These are phyloP conservation scores for Ogataea henricii DNA, from an alignment of 805 yeast genomes.

Conservation along the genomic window DNA sequence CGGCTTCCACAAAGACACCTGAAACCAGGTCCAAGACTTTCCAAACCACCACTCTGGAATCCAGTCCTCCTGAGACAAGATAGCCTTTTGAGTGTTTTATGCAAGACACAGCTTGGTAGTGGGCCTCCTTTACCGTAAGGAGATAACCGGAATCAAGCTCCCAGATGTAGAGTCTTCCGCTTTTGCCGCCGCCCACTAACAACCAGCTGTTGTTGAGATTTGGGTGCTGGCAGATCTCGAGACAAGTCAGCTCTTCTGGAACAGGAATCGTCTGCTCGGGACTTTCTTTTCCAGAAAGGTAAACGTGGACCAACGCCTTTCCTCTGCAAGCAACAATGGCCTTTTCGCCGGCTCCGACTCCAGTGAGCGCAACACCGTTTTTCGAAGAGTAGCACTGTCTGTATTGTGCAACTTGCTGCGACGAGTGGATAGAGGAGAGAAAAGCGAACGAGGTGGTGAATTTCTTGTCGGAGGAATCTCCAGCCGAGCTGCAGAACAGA, in stretches of 20 bases:
- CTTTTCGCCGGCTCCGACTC: conserved; percentile 49
- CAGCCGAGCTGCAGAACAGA: conserved; percentile 47
- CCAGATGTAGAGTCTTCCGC: conserved; percentile 88
- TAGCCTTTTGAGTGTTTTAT: conserved; percentile 65
- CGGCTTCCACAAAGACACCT: conserved; percentile 26
- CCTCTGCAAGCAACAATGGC: conserved; percentile 65
- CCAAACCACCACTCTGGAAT: conserved; percentile 81
- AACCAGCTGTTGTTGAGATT: conserved; percentile 43
- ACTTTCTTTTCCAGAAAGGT: conserved; percentile 67
- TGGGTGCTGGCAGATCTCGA: conserved; percentile 46
- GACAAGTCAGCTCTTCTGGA: conserved; percentile 72
- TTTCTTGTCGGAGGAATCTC: conserved; percentile 44
- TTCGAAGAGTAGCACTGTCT: conserved; percentile 51
- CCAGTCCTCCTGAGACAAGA: conserved; percentile 75
- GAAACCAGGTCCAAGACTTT: conserved; percentile 59
- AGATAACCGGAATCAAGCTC: conserved; percentile 77
- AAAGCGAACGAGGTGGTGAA: conserved; percentile 38
- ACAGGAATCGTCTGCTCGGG: conserved; percentile 79
- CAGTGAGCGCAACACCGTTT: conserved; percentile 50
- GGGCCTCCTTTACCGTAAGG: conserved; percentile 73
- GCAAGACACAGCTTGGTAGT: conserved; percentile 72
- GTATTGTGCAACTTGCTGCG: conserved; percentile 51
- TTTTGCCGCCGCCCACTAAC: conserved; percentile 68
- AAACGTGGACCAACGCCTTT: conserved; percentile 76
- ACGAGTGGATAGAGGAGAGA: conserved; percentile 46